Evolutionary conservation across 106 monocot species (phyloP).

Genomic region (Iris macrosiphon): DNA sequence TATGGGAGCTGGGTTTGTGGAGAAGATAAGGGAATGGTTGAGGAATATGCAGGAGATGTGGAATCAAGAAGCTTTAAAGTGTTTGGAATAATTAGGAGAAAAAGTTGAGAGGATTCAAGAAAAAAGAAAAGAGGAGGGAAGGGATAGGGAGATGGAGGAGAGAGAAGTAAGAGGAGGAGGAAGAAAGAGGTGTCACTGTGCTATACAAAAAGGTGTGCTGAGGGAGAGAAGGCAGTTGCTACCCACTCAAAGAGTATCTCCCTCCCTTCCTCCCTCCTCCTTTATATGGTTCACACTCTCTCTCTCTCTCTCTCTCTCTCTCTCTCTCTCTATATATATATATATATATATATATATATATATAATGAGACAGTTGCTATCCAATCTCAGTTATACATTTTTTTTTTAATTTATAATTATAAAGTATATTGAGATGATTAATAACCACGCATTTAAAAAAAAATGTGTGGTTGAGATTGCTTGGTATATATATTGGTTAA

Average conservation of each 20-base stretch:
- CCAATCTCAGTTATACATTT: too few species aligned
- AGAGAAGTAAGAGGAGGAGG: too few species aligned
- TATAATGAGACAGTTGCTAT: too few species aligned
- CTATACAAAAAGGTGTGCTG: not conserved
- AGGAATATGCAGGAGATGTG: constrained; percentile 9
- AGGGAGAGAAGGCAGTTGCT: not conserved
- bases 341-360: too few species aligned
- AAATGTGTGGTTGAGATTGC: too few species aligned
- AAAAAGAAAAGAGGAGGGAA: not conserved
- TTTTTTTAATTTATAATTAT: too few species aligned
- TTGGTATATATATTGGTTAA: too few species aligned
- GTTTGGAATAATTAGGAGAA: not conserved
- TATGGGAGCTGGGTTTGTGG: not conserved
- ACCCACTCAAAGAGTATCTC: constrained; percentile 1
- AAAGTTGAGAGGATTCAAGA: not conserved
- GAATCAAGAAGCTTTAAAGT: not conserved
- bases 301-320: not conserved
- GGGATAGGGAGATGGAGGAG: not conserved
- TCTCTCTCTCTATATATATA: too few species aligned
- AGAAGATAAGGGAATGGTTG: constrained; percentile 5
- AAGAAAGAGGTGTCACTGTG: not conserved
- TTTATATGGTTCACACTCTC: constrained; percentile 2
- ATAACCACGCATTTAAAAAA: too few species aligned
- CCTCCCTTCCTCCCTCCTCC: not conserved
- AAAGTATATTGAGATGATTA: not conserved